Base-by-base conservation (phyloP, 306 rosid species). In the Crataegus laevigata region DNA sequence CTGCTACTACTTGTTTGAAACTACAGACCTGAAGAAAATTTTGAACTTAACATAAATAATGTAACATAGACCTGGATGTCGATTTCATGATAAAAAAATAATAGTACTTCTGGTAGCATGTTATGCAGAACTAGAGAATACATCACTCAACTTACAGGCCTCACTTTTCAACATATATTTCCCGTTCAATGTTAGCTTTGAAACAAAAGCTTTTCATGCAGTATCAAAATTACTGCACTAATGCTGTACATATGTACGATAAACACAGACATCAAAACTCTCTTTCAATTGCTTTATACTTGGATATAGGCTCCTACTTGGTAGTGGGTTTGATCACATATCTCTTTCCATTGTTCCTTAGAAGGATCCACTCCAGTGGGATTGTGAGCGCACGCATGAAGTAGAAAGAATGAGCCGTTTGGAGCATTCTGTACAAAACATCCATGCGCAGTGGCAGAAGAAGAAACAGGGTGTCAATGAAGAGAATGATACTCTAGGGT, bases 351-450 rank as follows among this genome's bases (percentile, higher is more conserved):
- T 74, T 92, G 97, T 81, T 90, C 97, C 80, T 87, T 96, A 8
- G 96, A 64, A 58, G 97, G 99, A 86, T 94, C 97, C 66, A 90
- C 99, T 75, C 99, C 97, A 28, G 99, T 94, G 65, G 97, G 99
- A 82, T 94, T 94, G 83, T 92, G 99, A 80, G 97, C 99, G 87
- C 99, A 94, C 22, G 96, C 99, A 85, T 92, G 99, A 84, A 94
- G 93, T 73, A 91, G 86, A 84, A 94, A 92, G 89, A 94, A 92
- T 67, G 96, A 94, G 72, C 96, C 96, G 74, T 82, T 81, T 55
- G 99, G 99, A 81, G 99, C 99, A 89, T 87, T 92, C 99, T 94
- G 82, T 15, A 69, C 26, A 74, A 78, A 65, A 76, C 54, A 59
- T 81, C 58, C 65, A 62, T 60, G 26, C 75, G 51, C 50, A 71